Conservation (phyloP, 2,329 filamentous ascomycete species). For the Beauveria brongniartii region DNA sequence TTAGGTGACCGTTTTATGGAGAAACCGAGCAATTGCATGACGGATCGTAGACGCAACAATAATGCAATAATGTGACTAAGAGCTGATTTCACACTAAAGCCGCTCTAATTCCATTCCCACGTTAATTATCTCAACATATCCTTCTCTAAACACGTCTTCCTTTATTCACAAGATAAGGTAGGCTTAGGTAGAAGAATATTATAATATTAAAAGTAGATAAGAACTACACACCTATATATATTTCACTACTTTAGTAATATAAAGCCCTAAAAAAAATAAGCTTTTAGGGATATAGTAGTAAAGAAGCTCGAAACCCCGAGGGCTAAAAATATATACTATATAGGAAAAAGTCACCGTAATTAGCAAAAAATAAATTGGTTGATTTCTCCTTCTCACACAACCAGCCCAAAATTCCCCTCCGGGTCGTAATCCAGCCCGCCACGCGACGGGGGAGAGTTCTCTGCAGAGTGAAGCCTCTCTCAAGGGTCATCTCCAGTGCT, state of each 20-base stretch:
- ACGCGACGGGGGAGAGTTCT: conserved; percentile 62
- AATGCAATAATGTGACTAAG: neutral
- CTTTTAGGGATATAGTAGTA: neutral
- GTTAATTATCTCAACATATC: too few relatives aligned
- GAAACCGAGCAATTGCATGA: neutral
- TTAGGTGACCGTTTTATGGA: neutral
- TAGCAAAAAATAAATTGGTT: conserved; percentile 31
- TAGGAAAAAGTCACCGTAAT: too few relatives aligned
- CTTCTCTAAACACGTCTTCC: accelerated
- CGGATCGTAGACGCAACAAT: conserved; percentile 1
- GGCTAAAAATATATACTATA: too few relatives aligned
- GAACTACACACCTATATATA: accelerated
- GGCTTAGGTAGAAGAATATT: too few relatives aligned
- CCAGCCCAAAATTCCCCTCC: conserved; percentile 49
- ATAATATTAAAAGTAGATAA: accelerated
- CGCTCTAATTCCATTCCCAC: neutral
- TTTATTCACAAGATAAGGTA: too few relatives aligned
- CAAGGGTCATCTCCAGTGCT: conserved; percentile 62
- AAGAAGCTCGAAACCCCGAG: neutral
- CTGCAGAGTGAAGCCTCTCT: conserved; percentile 68
- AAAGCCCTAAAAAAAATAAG: neutral
- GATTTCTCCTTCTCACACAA: conserved; percentile 45
- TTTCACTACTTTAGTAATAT: too few relatives aligned
- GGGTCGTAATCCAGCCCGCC: conserved; percentile 62
- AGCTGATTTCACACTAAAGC: neutral